A percentile compares a stretch with the other conserved stretches of the same genome.
phyloP scores from a whole-genome alignment of 805 yeast genomes.

The Blastobotrys parvus region DNA sequence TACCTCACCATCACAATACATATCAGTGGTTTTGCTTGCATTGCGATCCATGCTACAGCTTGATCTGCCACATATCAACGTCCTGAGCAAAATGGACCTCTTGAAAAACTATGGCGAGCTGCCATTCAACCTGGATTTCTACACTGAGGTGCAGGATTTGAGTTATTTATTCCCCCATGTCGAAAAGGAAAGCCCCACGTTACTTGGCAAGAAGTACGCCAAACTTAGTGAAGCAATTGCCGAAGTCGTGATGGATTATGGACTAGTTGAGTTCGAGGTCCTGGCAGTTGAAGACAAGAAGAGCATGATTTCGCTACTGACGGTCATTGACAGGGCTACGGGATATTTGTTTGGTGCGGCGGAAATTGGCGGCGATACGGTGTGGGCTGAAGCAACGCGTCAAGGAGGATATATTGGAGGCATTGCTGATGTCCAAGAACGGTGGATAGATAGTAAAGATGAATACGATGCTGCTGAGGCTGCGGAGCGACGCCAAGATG shows the following conservation, averaged over 20 bases:
- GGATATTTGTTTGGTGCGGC: slow-evolving; percentile 91
- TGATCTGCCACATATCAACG: slow-evolving; percentile 89
- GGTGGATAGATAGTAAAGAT: slow-evolving; percentile 87
- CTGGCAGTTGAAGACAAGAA: slow-evolving; percentile 84
- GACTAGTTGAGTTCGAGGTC: slow-evolving; percentile 81
- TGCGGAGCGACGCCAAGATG: slow-evolving; percentile 35
- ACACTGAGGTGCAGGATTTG: slow-evolving; percentile 88
- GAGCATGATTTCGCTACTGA: slow-evolving; percentile 76
- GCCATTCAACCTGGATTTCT: slow-evolving; percentile 71
- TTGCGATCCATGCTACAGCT: slow-evolving; percentile 88
- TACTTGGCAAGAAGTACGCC: slow-evolving; percentile 52
- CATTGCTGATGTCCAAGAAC: slow-evolving; percentile 74
- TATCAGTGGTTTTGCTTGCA: slow-evolving; percentile 71
- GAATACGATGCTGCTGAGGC: slow-evolving; percentile 60
- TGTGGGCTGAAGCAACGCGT: slow-evolving; percentile 95
- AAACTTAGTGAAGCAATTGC: slow-evolving; percentile 68
- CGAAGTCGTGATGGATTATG: slow-evolving; percentile 79
- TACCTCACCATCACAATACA: slow-evolving; percentile 81
- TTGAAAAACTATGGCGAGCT: slow-evolving; percentile 67
- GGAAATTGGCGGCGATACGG: slow-evolving; percentile 93
- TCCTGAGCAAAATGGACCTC: slow-evolving; percentile 83
- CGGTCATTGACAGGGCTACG: slow-evolving; percentile 78
- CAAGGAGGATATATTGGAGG: slow-evolving; percentile 46
- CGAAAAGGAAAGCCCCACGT: slow-evolving; percentile 62
- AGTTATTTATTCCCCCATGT: slow-evolving; percentile 57